Evolutionary conservation across 1,139 yeast genomes (phyloP).

Genomic region (Kodamaea alishanica): DNA sequence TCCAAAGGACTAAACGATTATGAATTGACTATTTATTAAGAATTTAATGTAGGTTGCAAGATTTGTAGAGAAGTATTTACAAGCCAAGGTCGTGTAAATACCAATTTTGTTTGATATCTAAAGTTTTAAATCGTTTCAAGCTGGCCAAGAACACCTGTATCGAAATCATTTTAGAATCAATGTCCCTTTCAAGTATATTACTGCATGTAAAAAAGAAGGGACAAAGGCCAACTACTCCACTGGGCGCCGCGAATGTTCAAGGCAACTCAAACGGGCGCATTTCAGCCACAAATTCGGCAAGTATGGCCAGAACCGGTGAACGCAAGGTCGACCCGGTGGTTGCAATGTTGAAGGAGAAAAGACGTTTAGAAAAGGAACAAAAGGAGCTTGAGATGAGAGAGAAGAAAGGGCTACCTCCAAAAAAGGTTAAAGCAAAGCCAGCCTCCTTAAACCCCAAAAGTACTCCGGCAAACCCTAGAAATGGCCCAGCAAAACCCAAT

Average conservation of each 20-base stretch:
- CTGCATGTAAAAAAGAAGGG: conserved; percentile 34
- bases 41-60: background rate
- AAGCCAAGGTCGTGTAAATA: background rate
- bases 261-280: background rate
- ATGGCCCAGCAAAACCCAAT: conserved; percentile 8
- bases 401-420: conserved; percentile 34
- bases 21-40: background rate
- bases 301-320: background rate
- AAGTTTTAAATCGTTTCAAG: no score
- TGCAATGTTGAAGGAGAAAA: conserved; percentile 59
- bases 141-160: no score
- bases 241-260: background rate
- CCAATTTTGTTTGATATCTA: no score
- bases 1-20: conserved; percentile 51
- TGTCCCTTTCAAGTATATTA: conserved; percentile 27
- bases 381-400: conserved; percentile 33
- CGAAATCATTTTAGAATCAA: conserved; percentile 2
- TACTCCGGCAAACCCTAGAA: conserved; percentile 7
- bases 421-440: conserved; percentile 11
- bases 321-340: conserved; percentile 49
- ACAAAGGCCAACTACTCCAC: conserved; percentile 9
- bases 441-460: conserved; percentile 1
- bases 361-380: conserved; percentile 52
- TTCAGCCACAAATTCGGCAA: background rate
- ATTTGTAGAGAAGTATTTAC: background rate